Percentiles rank a stretch among this genome's conserved stretches.
phyloP scores from a whole-genome alignment of 2,329 filamentous ascomycete genomes.

The Monosporascus sp. region DNA sequence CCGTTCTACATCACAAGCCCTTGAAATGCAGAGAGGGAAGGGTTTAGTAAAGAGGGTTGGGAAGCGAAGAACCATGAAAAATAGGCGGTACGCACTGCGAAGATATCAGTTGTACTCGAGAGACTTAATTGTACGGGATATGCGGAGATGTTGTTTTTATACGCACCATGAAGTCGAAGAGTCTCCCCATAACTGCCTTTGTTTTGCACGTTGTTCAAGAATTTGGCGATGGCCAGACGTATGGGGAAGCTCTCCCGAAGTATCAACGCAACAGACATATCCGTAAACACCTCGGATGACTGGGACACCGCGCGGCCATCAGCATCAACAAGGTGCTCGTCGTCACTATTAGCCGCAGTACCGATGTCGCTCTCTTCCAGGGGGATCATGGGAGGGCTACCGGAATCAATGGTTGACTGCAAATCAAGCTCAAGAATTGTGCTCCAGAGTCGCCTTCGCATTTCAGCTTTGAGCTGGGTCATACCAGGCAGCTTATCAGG shows the following conservation, averaged over 20 bases:
- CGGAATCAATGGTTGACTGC: slow-evolving; percentile 45
- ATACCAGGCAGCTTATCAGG: slow-evolving; percentile 44
- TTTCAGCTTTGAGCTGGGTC: slow-evolving; percentile 43
- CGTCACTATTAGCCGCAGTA: slow-evolving; percentile 46
- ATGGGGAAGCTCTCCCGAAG: slow-evolving; percentile 37
- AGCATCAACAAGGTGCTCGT: slow-evolving; percentile 42
- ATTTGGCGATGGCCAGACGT: slow-evolving; percentile 36
- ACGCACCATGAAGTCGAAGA: slow-evolving; percentile 33
- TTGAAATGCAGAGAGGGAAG: background rate
- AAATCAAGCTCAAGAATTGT: slow-evolving; percentile 51
- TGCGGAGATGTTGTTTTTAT: background rate
- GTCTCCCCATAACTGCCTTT: slow-evolving; percentile 38
- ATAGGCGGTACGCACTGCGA: background rate
- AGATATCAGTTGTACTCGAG: background rate
- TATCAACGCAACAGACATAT: slow-evolving; percentile 46
- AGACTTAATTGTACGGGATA: background rate
- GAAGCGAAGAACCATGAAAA: background rate
- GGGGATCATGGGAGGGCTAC: slow-evolving; percentile 44
- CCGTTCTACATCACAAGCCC: background rate
- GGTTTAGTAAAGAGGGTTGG: background rate
- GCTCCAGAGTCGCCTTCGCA: slow-evolving; percentile 52
- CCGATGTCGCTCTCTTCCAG: slow-evolving; percentile 44
- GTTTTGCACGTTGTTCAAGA: slow-evolving; percentile 38
- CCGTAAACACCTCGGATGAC: slow-evolving; percentile 31
- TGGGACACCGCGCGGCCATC: slow-evolving; percentile 12